Percentiles rank a stretch among this genome's conserved stretches.
Evolutionary conservation across 2,329 filamentous ascomycete species (phyloP).

Genomic region (Escovopsis sp.): DNA sequence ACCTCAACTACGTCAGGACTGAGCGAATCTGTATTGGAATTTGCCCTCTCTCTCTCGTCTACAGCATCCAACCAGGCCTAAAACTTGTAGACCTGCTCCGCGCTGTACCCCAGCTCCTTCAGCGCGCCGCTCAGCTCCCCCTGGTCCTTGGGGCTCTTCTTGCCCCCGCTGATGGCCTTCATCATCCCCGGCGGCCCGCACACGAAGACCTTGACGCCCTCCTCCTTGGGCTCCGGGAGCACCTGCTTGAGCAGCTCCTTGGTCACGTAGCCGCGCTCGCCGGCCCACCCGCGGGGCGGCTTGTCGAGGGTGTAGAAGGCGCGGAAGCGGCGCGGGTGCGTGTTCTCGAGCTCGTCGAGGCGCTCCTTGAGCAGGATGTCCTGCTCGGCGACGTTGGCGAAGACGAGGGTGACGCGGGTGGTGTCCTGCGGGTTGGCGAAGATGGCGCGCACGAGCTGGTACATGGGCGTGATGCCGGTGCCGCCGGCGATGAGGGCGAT

Average conservation of each 20-base stretch:
- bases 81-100: constrained; percentile 90
- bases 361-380: constrained; percentile 87
- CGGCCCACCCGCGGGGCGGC: constrained; percentile 46
- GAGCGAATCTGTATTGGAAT: too few species aligned
- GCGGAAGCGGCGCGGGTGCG: constrained; percentile 85
- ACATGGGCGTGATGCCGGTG: constrained; percentile 96
- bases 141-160: constrained; percentile 88
- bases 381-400: constrained; percentile 76
- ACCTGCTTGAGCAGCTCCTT: constrained; percentile 94
- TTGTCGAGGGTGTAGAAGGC: constrained; percentile 90
- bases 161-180: constrained; percentile 78
- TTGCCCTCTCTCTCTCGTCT: too few species aligned
- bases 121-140: constrained; percentile 73
- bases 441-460: constrained; percentile 79
- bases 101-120: constrained; percentile 57
- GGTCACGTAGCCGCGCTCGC: constrained; percentile 64
- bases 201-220: constrained; percentile 92
- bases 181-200: constrained; percentile 88
- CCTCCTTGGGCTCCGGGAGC: constrained; percentile 77
- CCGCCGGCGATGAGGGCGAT: constrained; percentile 81
- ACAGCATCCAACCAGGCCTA: constrained; percentile 26
- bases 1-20: too few species aligned
- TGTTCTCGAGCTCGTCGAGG: constrained; percentile 78
- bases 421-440: constrained; percentile 94
- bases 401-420: constrained; percentile 93